Percentiles rank a stretch among this genome's conserved stretches.
Evolutionary conservation across 2,329 filamentous ascomycete species (phyloP).

Genomic region (Rachicladosporium sp.): DNA sequence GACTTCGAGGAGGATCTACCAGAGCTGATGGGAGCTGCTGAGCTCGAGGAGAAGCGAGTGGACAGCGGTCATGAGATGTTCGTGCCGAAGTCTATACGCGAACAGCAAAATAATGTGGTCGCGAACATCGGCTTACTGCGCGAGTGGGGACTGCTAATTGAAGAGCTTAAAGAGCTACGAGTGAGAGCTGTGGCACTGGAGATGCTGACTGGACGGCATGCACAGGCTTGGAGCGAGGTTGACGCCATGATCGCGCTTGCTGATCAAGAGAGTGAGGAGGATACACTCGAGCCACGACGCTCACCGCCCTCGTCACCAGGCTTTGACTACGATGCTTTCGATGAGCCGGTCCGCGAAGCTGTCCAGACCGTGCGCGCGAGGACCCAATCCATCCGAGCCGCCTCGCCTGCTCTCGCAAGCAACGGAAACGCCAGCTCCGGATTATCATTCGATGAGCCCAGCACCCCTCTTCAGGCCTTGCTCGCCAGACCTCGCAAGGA

Average conservation of each 20-base stretch:
- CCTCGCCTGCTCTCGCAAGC: conserved; percentile 1
- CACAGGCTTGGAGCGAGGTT: conserved; percentile 61
- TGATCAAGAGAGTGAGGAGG: conserved; percentile 50
- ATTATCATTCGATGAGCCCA: not conserved
- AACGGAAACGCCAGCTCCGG: not conserved
- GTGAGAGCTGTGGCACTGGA: conserved; percentile 56
- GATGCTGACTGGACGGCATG: conserved; percentile 48
- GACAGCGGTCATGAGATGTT: conserved; percentile 45
- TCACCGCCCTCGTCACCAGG: conserved; percentile 45
- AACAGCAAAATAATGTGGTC: conserved; percentile 69
- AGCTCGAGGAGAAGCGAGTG: conserved; percentile 26
- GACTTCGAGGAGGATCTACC: conserved; percentile 49
- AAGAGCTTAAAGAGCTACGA: conserved; percentile 68
- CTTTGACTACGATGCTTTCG: conserved; percentile 47
- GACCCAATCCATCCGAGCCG: conserved; percentile 2
- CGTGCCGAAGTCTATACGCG: conserved; percentile 69
- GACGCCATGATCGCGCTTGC: conserved; percentile 82
- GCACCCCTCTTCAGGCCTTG: conserved; percentile 9
- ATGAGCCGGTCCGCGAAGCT: conserved; percentile 30
- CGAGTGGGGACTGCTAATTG: conserved; percentile 69
- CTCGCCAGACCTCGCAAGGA: conserved; percentile 40
- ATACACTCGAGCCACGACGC: conserved; percentile 35
- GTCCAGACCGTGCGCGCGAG: conserved; percentile 3
- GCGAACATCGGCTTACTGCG: conserved; percentile 74
- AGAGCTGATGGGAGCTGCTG: conserved; percentile 25